Conservation (phyloP, 306 rosid genomes). For the Trichosanthes truncata region DNA sequence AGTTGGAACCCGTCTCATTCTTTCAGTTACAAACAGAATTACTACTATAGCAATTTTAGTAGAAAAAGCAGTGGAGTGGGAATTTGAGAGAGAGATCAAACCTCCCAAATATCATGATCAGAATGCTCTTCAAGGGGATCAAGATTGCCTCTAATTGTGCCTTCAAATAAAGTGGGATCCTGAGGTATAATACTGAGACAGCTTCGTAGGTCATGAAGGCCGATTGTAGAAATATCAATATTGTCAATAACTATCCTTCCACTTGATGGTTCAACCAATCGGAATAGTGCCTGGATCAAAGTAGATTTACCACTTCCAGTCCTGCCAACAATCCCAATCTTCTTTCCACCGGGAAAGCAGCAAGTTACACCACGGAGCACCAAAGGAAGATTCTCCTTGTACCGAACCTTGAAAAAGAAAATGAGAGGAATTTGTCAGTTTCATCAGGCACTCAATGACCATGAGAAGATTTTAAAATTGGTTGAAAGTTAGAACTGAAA, state of each 20-base stretch:
- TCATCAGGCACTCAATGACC: background rate
- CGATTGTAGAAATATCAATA: conserved; percentile 57
- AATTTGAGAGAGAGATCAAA: conserved; percentile 14
- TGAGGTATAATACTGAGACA: conserved; percentile 91
- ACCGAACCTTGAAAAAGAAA: conserved; percentile 54
- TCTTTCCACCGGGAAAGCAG: conserved; percentile 82
- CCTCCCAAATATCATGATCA: conserved; percentile 84
- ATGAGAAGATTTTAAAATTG: background rate
- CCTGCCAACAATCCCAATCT: conserved; percentile 90
- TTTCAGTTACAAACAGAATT: background rate
- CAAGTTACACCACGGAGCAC: conserved; percentile 81
- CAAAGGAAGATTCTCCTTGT: conserved; percentile 84
- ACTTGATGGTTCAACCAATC: conserved; percentile 65
- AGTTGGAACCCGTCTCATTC: background rate
- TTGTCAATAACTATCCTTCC: conserved; percentile 80
- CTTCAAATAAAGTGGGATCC: conserved; percentile 95
- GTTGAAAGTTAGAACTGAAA: background rate
- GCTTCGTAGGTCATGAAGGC: conserved; percentile 89
- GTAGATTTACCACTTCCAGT: conserved; percentile 98
- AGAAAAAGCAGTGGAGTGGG: background rate
- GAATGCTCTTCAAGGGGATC: conserved; percentile 88
- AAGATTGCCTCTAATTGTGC: conserved; percentile 75
- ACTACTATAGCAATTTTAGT: background rate
- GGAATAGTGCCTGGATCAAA: conserved; percentile 82
- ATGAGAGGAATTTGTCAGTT: background rate